These are phyloP conservation scores for Domatiomyces globalis DNA, from an alignment of 2,329 filamentous ascomycete species.

Conservation along the genomic window DNA sequence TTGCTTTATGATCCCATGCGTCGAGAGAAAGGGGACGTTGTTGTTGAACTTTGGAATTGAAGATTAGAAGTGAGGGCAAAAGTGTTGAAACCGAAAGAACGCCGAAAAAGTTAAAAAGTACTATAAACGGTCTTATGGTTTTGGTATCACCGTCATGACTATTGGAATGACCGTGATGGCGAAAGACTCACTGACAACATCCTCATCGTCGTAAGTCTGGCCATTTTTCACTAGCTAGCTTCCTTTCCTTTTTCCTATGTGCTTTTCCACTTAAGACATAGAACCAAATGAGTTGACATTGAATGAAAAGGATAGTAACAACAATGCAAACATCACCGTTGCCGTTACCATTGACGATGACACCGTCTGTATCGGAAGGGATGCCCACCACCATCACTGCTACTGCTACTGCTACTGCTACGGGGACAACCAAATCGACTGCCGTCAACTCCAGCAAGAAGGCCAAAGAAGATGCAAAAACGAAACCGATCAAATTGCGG, in stretches of 20 bases:
- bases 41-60: background rate
- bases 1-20: background rate
- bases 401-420: background rate
- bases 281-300: background rate
- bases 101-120: background rate
- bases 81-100: background rate
- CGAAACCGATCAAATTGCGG: conserved; percentile 16
- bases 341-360: background rate
- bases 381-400: background rate
- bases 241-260: background rate
- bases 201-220: background rate
- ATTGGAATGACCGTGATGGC: background rate
- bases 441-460: background rate
- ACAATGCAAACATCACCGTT: background rate
- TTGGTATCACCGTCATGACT: background rate
- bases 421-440: background rate
- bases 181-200: too few relatives aligned
- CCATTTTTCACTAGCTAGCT: background rate
- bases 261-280: background rate
- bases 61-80: background rate
- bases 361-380: background rate
- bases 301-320: background rate
- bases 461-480: background rate
- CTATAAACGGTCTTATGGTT: background rate
- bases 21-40: too few relatives aligned